A percentile compares a stretch with the other conserved stretches of the same genome.
These are phyloP conservation scores for Mycena filopes DNA, from an alignment of 768 basidiomycete species.

Conservation along the genomic window DNA sequence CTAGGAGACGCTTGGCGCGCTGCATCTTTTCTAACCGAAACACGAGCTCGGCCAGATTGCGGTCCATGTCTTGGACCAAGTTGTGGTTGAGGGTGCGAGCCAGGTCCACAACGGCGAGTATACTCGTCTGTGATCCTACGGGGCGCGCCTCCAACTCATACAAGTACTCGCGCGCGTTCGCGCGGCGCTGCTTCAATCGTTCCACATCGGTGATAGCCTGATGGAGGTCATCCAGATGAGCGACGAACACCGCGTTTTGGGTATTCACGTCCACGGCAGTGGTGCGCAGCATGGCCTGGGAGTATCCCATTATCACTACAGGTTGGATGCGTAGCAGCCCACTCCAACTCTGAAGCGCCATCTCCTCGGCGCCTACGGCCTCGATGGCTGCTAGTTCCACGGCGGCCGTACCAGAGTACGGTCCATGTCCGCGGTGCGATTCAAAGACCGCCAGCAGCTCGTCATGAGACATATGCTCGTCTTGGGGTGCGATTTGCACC, in stretches of 20 bases:
- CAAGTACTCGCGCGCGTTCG: background rate
- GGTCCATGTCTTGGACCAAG: background rate
- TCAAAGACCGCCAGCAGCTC: background rate
- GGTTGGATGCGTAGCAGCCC: background rate
- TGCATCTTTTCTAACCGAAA: no score
- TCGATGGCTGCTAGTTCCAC: background rate
- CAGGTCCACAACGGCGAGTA: background rate
- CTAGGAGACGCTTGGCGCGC: no score
- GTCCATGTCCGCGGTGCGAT: background rate
- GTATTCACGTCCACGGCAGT: background rate
- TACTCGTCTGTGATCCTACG: background rate
- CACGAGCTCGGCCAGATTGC: background rate
- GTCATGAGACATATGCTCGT: background rate
- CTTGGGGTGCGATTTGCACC: background rate
- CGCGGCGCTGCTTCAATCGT: background rate
- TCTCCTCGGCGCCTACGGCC: background rate
- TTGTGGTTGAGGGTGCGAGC: background rate
- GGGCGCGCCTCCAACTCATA: background rate
- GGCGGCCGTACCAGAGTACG: accelerated
- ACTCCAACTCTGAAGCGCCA: background rate
- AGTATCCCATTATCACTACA: background rate
- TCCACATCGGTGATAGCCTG: background rate
- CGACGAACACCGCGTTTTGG: background rate
- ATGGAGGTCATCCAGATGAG: background rate
- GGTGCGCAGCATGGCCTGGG: background rate